Conservation (phyloP, 306 rosid genomes). For the Rosa lucieae region DNA sequence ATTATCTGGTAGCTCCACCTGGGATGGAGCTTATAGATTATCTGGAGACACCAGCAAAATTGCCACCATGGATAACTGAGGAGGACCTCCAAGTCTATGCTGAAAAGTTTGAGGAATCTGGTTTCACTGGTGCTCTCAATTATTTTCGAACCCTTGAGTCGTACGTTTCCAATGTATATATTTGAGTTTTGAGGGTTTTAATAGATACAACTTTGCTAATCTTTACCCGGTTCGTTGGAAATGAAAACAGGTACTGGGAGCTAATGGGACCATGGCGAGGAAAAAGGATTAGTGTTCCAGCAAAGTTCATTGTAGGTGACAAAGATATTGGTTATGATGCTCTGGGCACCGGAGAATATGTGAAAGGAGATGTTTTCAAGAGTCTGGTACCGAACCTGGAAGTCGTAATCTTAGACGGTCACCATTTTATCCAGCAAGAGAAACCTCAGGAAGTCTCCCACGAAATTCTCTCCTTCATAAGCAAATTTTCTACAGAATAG, state of each 20-base stretch:
- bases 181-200: neutral
- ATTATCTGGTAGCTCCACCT: conserved; percentile 42
- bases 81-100: conserved; percentile 67
- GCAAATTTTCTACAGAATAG: conserved; percentile 1
- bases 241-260: conserved; percentile 13
- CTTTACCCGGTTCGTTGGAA: neutral
- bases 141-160: conserved; percentile 60
- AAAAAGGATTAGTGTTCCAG: conserved; percentile 1
- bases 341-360: conserved; percentile 13
- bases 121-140: conserved; percentile 78
- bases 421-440: conserved; percentile 36
- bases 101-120: conserved; percentile 67
- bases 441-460: conserved; percentile 25
- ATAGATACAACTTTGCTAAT: neutral
- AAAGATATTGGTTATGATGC: conserved; percentile 6
- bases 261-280: conserved; percentile 15
- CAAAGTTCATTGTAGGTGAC: conserved; percentile 14
- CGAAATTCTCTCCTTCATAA: conserved; percentile 26
- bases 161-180: conserved; percentile 34
- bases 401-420: conserved; percentile 20
- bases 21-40: conserved; percentile 71
- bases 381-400: conserved; percentile 22
- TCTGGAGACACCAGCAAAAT: conserved; percentile 54
- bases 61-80: conserved; percentile 70
- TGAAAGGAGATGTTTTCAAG: conserved; percentile 11